phyloP scores from a whole-genome alignment of 2,329 filamentous ascomycete genomes.

The Paraconiothyrium brasiliense region DNA sequence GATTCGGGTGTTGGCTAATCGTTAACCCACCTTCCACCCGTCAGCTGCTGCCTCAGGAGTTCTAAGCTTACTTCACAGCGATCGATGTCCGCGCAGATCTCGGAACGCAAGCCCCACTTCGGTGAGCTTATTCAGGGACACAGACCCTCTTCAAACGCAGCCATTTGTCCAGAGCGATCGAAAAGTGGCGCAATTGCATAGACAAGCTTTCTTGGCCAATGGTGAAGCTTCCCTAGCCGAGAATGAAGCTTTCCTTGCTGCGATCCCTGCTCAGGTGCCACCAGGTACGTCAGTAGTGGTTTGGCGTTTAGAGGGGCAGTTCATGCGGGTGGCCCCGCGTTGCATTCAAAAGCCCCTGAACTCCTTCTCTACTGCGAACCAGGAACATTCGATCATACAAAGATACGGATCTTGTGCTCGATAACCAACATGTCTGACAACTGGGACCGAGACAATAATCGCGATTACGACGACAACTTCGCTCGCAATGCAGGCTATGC shows the following conservation, averaged over 20 bases:
- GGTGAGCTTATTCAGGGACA: background rate
- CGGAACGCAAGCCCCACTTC: background rate
- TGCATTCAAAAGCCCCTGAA: background rate
- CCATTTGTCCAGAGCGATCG: background rate
- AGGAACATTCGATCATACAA: background rate
- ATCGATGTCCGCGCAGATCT: background rate
- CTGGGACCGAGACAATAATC: conserved; percentile 3
- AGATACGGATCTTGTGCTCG: background rate
- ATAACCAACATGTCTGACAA: conserved; percentile 1
- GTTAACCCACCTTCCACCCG: no score
- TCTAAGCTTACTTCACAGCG: background rate
- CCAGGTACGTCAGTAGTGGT: background rate
- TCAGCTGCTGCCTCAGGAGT: background rate
- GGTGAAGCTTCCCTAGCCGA: background rate
- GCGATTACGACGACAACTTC: conserved; percentile 4
- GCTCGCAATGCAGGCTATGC: conserved; percentile 5
- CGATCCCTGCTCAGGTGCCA: background rate
- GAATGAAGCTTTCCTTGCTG: conserved; percentile 3
- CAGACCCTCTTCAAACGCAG: background rate
- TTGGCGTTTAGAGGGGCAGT: background rate
- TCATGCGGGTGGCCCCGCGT: background rate
- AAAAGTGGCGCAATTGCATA: background rate
- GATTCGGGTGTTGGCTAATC: background rate
- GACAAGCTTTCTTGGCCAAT: conserved; percentile 9
- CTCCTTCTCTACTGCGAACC: background rate